Conservation (phyloP, 2,329 filamentous ascomycete genomes). For the Diaporthe australafricana region DNA sequence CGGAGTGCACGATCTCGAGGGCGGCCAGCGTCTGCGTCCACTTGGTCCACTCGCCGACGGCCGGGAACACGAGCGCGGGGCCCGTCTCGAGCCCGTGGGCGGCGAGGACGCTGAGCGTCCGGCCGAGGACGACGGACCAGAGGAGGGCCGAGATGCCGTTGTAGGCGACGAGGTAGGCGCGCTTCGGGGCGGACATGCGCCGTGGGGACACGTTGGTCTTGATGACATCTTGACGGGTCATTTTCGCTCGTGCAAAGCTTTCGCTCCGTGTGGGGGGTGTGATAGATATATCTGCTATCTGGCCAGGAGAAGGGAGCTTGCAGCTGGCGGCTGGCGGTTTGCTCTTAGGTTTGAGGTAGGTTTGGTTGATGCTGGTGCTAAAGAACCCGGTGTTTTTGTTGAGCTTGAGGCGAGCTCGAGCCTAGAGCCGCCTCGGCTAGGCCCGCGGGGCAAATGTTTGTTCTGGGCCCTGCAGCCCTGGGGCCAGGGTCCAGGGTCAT, state of each 20-base stretch:
- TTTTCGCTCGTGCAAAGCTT: conserved; percentile 24
- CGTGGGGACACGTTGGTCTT: conserved; percentile 37
- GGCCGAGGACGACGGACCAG: conserved; percentile 82
- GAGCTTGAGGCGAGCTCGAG: conserved; percentile 12
- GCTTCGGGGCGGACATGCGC: conserved; percentile 45
- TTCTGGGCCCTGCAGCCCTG: background rate
- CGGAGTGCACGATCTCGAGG: conserved; percentile 85
- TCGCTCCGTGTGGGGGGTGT: too few species aligned
- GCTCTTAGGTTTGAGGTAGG: background rate
- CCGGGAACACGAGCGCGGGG: conserved; percentile 69
- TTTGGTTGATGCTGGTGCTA: background rate
- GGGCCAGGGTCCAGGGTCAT: background rate
- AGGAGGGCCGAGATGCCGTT: conserved; percentile 55
- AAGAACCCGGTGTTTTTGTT: too few species aligned
- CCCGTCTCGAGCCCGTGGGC: conserved; percentile 52
- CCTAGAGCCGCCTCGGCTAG: conserved; percentile 16
- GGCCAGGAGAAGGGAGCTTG: background rate
- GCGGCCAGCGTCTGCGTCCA: conserved; percentile 87
- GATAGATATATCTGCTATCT: background rate
- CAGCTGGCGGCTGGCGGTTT: background rate
- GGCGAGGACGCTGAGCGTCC: conserved; percentile 68
- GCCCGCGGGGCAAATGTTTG: background rate
- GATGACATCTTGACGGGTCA: conserved; percentile 41
- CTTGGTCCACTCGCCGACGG: conserved; percentile 75
- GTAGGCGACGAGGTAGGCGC: conserved; percentile 37